These are phyloP conservation scores for Cryptococcus sp. DNA, from an alignment of 1,284 basidiomycete species.

Conservation along the genomic window DNA sequence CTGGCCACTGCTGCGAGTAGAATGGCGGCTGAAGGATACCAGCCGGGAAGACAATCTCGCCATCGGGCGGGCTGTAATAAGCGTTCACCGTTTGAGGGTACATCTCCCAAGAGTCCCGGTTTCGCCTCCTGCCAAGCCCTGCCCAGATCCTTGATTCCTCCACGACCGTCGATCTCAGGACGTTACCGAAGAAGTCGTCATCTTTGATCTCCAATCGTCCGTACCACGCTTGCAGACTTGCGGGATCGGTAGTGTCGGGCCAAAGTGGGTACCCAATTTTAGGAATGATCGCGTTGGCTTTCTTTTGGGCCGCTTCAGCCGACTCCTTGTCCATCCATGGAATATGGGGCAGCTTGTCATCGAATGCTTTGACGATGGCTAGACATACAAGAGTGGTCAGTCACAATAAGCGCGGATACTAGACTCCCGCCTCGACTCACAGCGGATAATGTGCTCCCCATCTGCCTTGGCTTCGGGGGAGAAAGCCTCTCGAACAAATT, in stretches of 20 bases:
- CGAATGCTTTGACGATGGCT: conserved; percentile 84
- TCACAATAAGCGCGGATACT: not conserved
- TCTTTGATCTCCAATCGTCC: conserved; percentile 64
- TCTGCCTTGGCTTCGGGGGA: conserved; percentile 75
- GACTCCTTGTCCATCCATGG: conserved; percentile 92
- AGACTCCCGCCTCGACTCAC: conserved; percentile 51
- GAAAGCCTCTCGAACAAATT: conserved; percentile 86
- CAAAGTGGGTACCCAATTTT: conserved; percentile 70
- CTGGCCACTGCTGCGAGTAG: conserved; percentile 79
- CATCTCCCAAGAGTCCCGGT: conserved; percentile 75
- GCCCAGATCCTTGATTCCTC: conserved; percentile 64
- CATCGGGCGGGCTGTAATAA: conserved; percentile 47
- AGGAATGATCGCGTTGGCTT: conserved; percentile 58
- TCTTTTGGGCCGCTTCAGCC: conserved; percentile 77
- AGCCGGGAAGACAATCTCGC: conserved; percentile 92
- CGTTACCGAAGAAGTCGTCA: conserved; percentile 81
- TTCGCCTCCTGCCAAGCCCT: conserved; percentile 69
- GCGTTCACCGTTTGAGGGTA: conserved; percentile 52
- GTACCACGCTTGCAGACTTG: conserved; percentile 76
- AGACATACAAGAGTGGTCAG: not conserved
- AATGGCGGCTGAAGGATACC: conserved; percentile 92
- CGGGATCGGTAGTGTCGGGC: conserved; percentile 75
- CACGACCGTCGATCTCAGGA: conserved; percentile 38
- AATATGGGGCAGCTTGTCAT: conserved; percentile 71
- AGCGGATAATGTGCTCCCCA: conserved; percentile 78